These are phyloP conservation scores for Phyllosticta paracitricarpa DNA, from an alignment of 2,329 filamentous ascomycete species.

Conservation along the genomic window DNA sequence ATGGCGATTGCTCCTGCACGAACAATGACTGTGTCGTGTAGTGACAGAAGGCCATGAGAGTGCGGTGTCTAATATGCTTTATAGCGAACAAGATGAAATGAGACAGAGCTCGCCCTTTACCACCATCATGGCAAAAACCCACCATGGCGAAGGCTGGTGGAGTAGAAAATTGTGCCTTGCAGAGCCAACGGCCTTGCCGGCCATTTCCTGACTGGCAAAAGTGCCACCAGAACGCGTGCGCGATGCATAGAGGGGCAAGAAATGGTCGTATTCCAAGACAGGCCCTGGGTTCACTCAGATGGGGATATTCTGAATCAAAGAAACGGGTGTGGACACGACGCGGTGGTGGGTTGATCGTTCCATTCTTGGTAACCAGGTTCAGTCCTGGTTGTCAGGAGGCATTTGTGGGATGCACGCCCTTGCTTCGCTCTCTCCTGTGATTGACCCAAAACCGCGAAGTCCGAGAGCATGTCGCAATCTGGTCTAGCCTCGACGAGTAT, in stretches of 20 bases:
- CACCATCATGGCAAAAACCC: neutral
- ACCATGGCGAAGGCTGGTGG: neutral
- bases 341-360: slow-evolving; percentile 2
- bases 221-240: slow-evolving; percentile 10
- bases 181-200: slow-evolving; percentile 16
- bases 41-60: neutral
- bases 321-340: neutral
- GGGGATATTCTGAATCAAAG: slow-evolving; percentile 7
- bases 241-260: slow-evolving; percentile 6
- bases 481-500: slow-evolving; percentile 7
- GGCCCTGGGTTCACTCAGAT: slow-evolving; percentile 1
- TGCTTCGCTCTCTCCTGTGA: slow-evolving; percentile 6
- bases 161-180: slow-evolving; percentile 25
- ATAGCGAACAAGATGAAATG: slow-evolving; percentile 3
- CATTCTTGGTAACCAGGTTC: slow-evolving; percentile 10
- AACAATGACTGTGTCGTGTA: slow-evolving; percentile 4
- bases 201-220: slow-evolving; percentile 8
- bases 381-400: slow-evolving; percentile 10
- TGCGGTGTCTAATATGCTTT: slow-evolving; percentile 9
- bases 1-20: slow-evolving; percentile 12
- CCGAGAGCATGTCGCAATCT: slow-evolving; percentile 6
- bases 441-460: neutral
- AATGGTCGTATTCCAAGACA: slow-evolving; percentile 3
- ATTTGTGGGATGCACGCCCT: slow-evolving; percentile 5
- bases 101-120: slow-evolving; percentile 4